A percentile compares a stretch with the other conserved stretches of the same genome.
phyloP scores from a whole-genome alignment of 2,329 filamentous ascomycete genomes.

The Metarhizium robertsii region DNA sequence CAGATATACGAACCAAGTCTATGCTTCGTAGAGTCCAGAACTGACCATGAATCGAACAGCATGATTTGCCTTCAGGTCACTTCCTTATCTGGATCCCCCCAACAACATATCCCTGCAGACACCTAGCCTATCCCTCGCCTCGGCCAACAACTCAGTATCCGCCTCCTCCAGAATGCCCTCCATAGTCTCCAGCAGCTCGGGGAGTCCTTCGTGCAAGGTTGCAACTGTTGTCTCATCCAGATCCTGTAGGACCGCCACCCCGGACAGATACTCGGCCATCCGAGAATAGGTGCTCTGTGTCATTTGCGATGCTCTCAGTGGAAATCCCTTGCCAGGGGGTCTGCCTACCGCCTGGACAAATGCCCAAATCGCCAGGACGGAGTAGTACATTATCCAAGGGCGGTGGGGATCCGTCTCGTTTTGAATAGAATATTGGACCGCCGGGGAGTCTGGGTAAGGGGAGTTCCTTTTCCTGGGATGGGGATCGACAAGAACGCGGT shows the following conservation, averaged over 20 bases:
- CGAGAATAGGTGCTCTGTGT: conserved; percentile 22
- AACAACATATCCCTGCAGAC: conserved; percentile 40
- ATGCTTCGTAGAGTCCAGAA: too few species aligned
- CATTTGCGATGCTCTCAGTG: conserved; percentile 36
- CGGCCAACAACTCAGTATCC: conserved; percentile 61
- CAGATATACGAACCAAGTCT: too few species aligned
- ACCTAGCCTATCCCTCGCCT: conserved; percentile 62
- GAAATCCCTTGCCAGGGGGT: conserved; percentile 35
- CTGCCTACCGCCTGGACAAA: conserved; percentile 72
- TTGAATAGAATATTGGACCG: conserved; percentile 56
- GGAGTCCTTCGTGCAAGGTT: conserved; percentile 50
- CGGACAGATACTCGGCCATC: conserved; percentile 40
- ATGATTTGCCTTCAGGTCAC: background rate
- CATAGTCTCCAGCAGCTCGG: conserved; percentile 35
- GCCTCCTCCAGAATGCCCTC: conserved; percentile 33
- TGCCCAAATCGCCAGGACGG: conserved; percentile 76
- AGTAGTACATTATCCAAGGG: conserved; percentile 87
- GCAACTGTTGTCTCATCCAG: conserved; percentile 58
- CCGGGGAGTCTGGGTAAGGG: conserved; percentile 23
- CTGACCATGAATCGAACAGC: too few species aligned
- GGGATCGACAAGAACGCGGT: conserved; percentile 58
- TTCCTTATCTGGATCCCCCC: conserved; percentile 5
- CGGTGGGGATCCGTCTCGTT: conserved; percentile 76
- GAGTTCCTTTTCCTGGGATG: conserved; percentile 21
- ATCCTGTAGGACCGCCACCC: conserved; percentile 60